Evolutionary conservation across 331 rosid genomes (phyloP).

Genomic region (Pyrus hybrid): DNA sequence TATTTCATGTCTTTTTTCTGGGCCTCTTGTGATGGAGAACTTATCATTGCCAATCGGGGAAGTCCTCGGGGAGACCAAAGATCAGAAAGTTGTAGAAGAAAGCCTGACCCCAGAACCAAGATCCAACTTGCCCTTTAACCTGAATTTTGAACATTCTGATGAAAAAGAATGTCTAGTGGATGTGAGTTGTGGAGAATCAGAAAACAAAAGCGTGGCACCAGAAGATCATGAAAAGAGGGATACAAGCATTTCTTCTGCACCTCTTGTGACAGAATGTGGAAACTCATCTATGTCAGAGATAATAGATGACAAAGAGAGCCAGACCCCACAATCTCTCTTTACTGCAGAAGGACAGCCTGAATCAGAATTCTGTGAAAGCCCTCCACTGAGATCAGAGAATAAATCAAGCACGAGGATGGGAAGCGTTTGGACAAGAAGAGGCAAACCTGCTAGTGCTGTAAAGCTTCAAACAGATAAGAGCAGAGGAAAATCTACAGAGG

Average conservation of each 20-base stretch:
- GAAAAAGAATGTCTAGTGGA: conserved; percentile 9
- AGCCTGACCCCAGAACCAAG: conserved; percentile 11
- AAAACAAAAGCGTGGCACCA: neutral
- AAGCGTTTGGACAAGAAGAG: conserved; percentile 61
- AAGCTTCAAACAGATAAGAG: conserved; percentile 32
- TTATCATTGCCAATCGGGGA: conserved; percentile 1
- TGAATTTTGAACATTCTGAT: conserved; percentile 8
- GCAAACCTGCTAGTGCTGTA: conserved; percentile 52
- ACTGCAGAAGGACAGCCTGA: conserved; percentile 19
- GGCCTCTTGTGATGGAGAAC: conserved; percentile 12
- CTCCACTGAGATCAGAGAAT: conserved; percentile 17
- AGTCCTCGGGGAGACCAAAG: conserved; percentile 14
- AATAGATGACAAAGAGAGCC: conserved; percentile 22
- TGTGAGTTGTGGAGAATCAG: conserved; percentile 14
- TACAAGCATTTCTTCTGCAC: conserved; percentile 11
- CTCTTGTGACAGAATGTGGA: conserved; percentile 13
- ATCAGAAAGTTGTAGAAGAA: conserved; percentile 13
- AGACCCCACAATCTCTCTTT: conserved; percentile 21
- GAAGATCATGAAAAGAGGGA: conserved; percentile 12
- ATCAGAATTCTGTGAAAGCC: conserved; percentile 12
- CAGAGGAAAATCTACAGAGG: conserved; percentile 13
- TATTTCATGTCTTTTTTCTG: neutral
- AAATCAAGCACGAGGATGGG: conserved; percentile 3
- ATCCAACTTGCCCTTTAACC: conserved; percentile 10
- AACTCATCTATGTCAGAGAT: conserved; percentile 21